These are phyloP conservation scores for Fusarium redolens DNA, from an alignment of 2,329 filamentous ascomycete species.

Conservation along the genomic window DNA sequence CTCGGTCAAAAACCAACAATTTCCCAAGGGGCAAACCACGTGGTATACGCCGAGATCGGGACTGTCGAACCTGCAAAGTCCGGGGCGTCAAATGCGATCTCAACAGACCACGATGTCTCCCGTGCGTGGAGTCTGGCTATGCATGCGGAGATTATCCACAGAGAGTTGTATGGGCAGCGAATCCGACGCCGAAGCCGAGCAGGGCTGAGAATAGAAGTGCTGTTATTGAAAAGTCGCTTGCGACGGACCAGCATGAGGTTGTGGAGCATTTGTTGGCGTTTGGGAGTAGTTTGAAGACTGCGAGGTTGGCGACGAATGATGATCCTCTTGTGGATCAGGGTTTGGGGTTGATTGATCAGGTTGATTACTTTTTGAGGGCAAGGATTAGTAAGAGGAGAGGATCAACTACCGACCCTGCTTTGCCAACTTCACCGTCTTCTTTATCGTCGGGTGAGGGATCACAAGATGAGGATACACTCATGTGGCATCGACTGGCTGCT, in stretches of 20 bases:
- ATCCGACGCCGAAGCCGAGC: neutral
- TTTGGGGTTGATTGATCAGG: slow-evolving; percentile 40
- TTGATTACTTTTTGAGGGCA: slow-evolving; percentile 43
- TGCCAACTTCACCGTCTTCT: neutral
- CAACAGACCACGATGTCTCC: slow-evolving; percentile 44
- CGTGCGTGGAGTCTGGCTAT: slow-evolving; percentile 45
- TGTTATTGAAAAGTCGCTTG: neutral
- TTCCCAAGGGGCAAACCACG: slow-evolving; percentile 42
- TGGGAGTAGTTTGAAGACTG: slow-evolving; percentile 42
- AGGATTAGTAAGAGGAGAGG: slow-evolving; percentile 32
- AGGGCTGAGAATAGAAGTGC: neutral
- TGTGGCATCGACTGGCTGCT: slow-evolving; percentile 47
- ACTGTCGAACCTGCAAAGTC: slow-evolving; percentile 43
- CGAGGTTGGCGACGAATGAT: neutral
- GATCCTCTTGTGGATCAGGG: slow-evolving; percentile 21
- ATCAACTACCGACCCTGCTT: neutral
- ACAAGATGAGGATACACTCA: slow-evolving; percentile 9
- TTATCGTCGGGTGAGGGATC: neutral
- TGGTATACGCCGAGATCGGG: slow-evolving; percentile 46
- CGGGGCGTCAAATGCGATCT: slow-evolving; percentile 45
- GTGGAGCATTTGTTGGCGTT: slow-evolving; percentile 36
- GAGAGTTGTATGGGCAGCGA: slow-evolving; percentile 47
- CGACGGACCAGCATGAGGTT: slow-evolving; percentile 6
- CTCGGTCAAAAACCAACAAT: slow-evolving; percentile 3
- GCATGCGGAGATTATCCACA: slow-evolving; percentile 48